Percentiles rank a stretch among this genome's conserved stretches.
These are phyloP conservation scores for Peronospora farinosa DNA, from an alignment of 352 stramenopile genomes.

Conservation along the genomic window DNA sequence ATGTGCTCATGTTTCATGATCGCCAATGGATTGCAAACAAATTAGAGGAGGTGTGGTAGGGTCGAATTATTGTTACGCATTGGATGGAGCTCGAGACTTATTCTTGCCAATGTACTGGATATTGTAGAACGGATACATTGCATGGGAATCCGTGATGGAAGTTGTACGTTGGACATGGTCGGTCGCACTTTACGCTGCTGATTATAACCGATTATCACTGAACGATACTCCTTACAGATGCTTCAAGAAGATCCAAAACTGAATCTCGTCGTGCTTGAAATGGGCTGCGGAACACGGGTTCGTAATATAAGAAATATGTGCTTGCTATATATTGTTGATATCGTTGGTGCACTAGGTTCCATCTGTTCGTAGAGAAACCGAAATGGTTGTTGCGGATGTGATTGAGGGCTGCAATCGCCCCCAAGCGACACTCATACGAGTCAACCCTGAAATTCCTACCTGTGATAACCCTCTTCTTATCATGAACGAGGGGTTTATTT, in stretches of 20 bases:
- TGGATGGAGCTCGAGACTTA: not conserved
- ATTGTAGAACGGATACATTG: conserved; percentile 51
- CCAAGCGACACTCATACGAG: conserved; percentile 60
- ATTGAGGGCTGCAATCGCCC: conserved; percentile 44
- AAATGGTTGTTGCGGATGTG: conserved; percentile 73
- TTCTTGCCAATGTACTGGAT: not conserved
- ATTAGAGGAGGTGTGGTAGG: conserved; percentile 42
- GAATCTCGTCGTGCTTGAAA: conserved; percentile 74
- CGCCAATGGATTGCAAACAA: conserved; percentile 75
- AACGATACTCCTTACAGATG: conserved; percentile 35
- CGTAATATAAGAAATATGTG: conserved; percentile 1
- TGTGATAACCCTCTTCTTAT: conserved; percentile 50
- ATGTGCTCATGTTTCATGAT: conserved; percentile 91
- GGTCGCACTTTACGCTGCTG: not conserved
- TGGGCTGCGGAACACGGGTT: conserved; percentile 73
- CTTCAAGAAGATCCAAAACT: conserved; percentile 52
- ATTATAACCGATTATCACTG: not conserved
- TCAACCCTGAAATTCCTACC: conserved; percentile 64
- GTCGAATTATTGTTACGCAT: not conserved
- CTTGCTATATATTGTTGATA: not conserved
- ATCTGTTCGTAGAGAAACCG: conserved; percentile 69
- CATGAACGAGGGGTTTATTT: conserved; percentile 37
- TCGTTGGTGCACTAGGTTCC: conserved; percentile 41
- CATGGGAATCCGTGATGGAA: conserved; percentile 75
- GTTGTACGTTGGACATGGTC: conserved; percentile 28